Percentiles rank a stretch among this genome's conserved stretches.
phyloP scores from a whole-genome alignment of 768 basidiomycete genomes.

The Hebeloma cylindrosporum region DNA sequence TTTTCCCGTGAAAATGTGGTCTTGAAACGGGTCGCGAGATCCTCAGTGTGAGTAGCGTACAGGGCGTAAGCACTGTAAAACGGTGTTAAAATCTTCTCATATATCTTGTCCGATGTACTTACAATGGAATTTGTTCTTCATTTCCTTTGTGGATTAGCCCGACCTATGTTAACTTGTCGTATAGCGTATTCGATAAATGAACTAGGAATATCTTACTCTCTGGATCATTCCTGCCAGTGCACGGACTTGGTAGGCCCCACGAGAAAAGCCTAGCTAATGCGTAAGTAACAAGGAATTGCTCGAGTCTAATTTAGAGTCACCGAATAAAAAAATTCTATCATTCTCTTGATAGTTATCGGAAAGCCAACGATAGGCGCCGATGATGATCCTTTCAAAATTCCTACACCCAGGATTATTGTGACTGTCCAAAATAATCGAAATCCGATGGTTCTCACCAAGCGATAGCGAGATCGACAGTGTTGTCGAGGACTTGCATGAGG shows the following conservation, averaged over 20 bases:
- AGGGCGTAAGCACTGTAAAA: constrained; percentile 17
- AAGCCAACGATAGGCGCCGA: constrained; percentile 43
- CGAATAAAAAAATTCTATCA: constrained; percentile 43
- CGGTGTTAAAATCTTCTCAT: not conserved
- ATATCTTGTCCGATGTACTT: not conserved
- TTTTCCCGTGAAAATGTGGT: constrained; percentile 20
- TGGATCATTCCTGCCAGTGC: constrained; percentile 11
- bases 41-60: constrained; percentile 8
- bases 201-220: constrained; percentile 1
- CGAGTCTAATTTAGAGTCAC: constrained; percentile 19
- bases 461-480: constrained; percentile 14
- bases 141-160: constrained; percentile 43
- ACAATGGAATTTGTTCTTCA: constrained; percentile 31
- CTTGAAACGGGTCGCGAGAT: constrained; percentile 15
- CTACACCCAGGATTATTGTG: constrained; percentile 11
- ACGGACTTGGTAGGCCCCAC: constrained; percentile 12
- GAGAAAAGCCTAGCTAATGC: constrained; percentile 14
- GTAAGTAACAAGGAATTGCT: not conserved
- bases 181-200: not conserved
- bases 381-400: constrained; percentile 34
- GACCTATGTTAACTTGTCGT: constrained; percentile 27
- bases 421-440: not conserved
- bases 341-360: constrained; percentile 38
- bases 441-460: constrained; percentile 4
- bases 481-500: constrained; percentile 13